Base-by-base conservation (phyloP, 305 asterid genomes). In the Fraxinus angustifolia region DNA sequence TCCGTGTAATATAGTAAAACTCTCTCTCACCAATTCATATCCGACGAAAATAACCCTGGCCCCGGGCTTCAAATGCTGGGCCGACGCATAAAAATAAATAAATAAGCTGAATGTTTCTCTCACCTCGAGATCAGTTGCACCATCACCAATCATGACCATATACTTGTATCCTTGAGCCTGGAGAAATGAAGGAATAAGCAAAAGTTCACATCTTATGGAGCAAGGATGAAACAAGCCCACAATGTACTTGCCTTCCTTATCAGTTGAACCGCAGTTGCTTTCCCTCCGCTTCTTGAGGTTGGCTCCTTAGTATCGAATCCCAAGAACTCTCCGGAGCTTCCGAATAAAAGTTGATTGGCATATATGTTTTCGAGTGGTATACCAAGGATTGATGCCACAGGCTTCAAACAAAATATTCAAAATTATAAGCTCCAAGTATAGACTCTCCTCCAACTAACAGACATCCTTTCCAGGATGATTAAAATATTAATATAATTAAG, bases 111-210 rank as follows among this genome's bases (percentile, higher is more conserved):
- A 8, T 8, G 71, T 67, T 62, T 74, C 68, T 82, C 89, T 88
- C 26, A 96, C 99, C 94, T 96, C 99, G 71, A 96, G 98, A 89
- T 96, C 98, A 72, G 99, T 94, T 78, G 98, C 98, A 50, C 98
- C 99, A 85, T 96, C 99, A 76, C 99, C 99, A 85, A 96, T 90
- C 99, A 96, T 96, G 85, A 94, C 96, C 73, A 96, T n/a, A 50
- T 90, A 88, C 80, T 85, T 88, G 89, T 88, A 92, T 79, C 90
- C 96, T 76, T 79, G 84, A 40, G 81, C 93, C 98, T 95, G 92
- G 17, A 83, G 80, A 76, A 28, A 48, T 28, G 26, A 60, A 28
- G 71, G 74, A 23, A 17, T 28, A 28, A 28, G 21, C 17, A 58
- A 40, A 82, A 21, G 14, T 36, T 65, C 12, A 67, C 36, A 53